Base-by-base conservation (phyloP, 495 filamentous ascomycete genomes). In the Hypoxylon perforatum region DNA sequence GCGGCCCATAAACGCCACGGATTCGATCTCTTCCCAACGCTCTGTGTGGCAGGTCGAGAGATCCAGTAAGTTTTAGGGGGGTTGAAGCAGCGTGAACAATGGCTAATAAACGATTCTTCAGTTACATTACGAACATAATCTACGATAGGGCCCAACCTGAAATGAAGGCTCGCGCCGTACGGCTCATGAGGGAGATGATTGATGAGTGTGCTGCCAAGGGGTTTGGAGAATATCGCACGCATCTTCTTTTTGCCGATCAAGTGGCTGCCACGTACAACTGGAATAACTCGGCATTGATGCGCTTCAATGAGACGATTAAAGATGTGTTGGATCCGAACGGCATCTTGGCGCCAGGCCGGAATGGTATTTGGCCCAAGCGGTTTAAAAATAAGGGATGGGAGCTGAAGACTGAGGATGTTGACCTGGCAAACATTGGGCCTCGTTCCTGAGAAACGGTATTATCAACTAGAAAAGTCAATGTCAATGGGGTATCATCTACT, bases 201-300 rank as follows among this genome's bases (percentile, higher is more conserved):
- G 71, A 72, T 6, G 76, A 78, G 33, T 75, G 74, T 35, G 81
- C 81, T 0, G 70, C 67, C 2, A 60, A 73, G 11, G 84, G 84
- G 7, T 85, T 76, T 52, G 82, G 83, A 4, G 83, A 85, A 64
- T 85, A 85, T 59, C 72, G 83, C 10, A 83, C 84, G 0, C 82
- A 85, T 70, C 58, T 86, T 10, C 71, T 79, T 4, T 73, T 85
- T 25, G 80, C 80, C 67, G 81, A 86, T 53, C 83, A 85, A 68
- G 77, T 87, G 19, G 81, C 81, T 7, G 74, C 71, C 2, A 83
- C 81, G 6, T 86, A 86, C 45, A 78, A 77, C 39, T 86, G 75
- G 71, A 83, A 84, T 53, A 72, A 83, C 54, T 77, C 77, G 50
- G 76, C 78, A 4, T 66, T 78, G 52, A 82, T 82, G 80, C 75